Evolutionary conservation across 2,329 filamentous ascomycete species (phyloP), one percentile per base, ranked within the genome.

Genomic region (Chaetomium sp.): DNA sequence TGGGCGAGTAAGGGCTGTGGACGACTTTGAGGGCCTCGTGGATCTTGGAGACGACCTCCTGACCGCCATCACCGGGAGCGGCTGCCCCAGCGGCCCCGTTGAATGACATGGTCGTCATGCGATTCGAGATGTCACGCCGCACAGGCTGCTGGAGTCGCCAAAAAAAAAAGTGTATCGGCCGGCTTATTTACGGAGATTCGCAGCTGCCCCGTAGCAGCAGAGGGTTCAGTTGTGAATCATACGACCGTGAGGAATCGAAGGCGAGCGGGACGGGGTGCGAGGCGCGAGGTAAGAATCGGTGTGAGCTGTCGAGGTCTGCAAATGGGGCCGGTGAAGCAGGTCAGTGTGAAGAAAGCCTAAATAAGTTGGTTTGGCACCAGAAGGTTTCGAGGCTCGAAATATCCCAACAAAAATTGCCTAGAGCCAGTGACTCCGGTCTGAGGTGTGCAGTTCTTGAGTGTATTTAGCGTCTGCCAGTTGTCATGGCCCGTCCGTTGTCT

Each of bases 11-110:
- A 9, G 91, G 83, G 67, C 83, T 86, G 75, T 97, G 92, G 59
- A 96, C 89, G 64, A 95, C 82, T 65, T 94, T 84, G 63, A 99
- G 84, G 42, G 94, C 94, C 66, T 88, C 82, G 67, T 90, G 83
- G 62, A 97, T 94, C 68, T 81, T 83, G 50, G 81, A 74, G 51
- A 90, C 77, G 52, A 80, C 69, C 43, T 43, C 55, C 48, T 60
- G 59, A 49, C 55, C 62, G 55, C 57, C 49, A 42, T 51, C 56
- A 42, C 49, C 59, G 32, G 52, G 32, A 43, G 52, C 48, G 32
- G 54, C 56, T 40, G 38, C 37, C 40, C 53, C 57, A 12, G 53
- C 49, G 33, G 52, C 57, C 46, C 59, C 61, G 55, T 61, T 63
- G 27, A 46, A 48, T n/a, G 51, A n/a, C 36, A 47, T 49, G 44